Conservation (phyloP, 441 rosid genomes). For the Jatropha podagrica region DNA sequence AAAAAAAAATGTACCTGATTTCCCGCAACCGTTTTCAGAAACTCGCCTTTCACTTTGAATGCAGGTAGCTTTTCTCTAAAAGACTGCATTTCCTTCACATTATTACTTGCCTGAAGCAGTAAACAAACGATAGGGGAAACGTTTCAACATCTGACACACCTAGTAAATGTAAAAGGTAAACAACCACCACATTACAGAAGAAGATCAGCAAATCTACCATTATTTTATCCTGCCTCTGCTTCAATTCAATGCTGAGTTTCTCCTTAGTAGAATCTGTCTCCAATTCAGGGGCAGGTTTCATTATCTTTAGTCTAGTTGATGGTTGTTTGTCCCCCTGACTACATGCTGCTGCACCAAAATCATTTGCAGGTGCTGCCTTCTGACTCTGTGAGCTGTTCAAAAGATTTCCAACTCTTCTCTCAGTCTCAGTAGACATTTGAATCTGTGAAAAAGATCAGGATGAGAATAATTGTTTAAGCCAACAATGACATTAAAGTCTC, state of each 20-base stretch:
- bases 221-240: conserved; percentile 68
- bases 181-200: not conserved
- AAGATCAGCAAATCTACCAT: conserved; percentile 41
- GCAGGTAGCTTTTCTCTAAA: conserved; percentile 90
- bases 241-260: conserved; percentile 60
- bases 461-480: conserved; percentile 4
- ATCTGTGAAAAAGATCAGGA: conserved; percentile 50
- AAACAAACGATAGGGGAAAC: conserved; percentile 14
- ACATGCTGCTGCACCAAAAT: conserved; percentile 35
- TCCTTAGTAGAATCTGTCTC: conserved; percentile 50
- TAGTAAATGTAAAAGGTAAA: not conserved
- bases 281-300: conserved; percentile 33
- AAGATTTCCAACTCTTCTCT: conserved; percentile 78
- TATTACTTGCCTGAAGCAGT: conserved; percentile 47
- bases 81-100: conserved; percentile 59
- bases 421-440: conserved; percentile 81
- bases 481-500: conserved; percentile 2
- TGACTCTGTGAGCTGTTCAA: conserved; percentile 54
- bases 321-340: conserved; percentile 37
- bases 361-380: conserved; percentile 36
- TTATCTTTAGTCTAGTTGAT: conserved; percentile 30
- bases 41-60: conserved; percentile 66
- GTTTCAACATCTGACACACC: conserved; percentile 5
- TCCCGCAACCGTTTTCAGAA: conserved; percentile 72
- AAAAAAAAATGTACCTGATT: conserved; percentile 58